phyloP scores from a whole-genome alignment of 345 rosid species.

The Aegle marmelos region DNA sequence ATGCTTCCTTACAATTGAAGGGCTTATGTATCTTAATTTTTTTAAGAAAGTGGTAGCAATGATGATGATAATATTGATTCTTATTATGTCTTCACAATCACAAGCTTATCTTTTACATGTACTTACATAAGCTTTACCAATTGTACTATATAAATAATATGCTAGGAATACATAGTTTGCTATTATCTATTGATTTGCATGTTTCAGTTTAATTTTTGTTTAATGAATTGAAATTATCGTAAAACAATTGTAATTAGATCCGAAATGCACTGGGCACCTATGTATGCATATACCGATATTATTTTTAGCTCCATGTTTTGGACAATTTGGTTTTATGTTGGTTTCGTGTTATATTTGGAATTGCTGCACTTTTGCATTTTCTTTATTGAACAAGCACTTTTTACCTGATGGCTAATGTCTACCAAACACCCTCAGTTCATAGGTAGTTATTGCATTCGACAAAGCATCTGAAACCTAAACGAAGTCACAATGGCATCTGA shows the following conservation, averaged over 20 bases:
- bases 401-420: too few relatives aligned
- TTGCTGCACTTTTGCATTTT: too few relatives aligned
- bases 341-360: too few relatives aligned
- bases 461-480: too few relatives aligned
- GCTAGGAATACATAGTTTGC: too few relatives aligned
- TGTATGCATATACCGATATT: neutral
- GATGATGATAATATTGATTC: neutral
- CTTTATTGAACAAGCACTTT: too few relatives aligned
- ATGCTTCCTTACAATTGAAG: neutral
- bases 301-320: neutral
- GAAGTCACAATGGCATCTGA: neutral
- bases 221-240: neutral
- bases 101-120: neutral
- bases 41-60: neutral
- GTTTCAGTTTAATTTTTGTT: neutral
- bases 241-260: neutral
- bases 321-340: neutral
- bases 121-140: too few relatives aligned
- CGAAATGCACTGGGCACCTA: neutral
- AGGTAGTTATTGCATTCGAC: too few relatives aligned
- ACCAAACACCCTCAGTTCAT: too few relatives aligned
- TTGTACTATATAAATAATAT: too few relatives aligned
- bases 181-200: neutral
- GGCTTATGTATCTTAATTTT: neutral
- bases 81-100: neutral